Conservation (phyloP, 2,329 filamentous ascomycete species). For the Pestalotiopsis sp. region DNA sequence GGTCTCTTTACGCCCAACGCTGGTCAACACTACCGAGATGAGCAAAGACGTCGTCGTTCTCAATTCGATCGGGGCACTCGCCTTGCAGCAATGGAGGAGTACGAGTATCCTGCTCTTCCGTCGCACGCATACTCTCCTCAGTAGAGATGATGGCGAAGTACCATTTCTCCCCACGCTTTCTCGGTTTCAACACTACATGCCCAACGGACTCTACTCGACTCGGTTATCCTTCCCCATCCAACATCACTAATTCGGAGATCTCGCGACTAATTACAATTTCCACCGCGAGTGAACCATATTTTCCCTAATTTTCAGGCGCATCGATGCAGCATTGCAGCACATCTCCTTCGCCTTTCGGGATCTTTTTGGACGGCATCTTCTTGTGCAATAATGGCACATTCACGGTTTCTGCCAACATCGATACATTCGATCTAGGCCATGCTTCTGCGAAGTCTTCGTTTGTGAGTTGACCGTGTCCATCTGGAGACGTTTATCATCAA, state of each 20-base stretch:
- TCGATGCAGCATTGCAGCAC: background rate
- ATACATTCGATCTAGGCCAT: too few species aligned
- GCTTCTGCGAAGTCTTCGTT: background rate
- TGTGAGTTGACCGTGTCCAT: background rate
- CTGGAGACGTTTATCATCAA: too few species aligned
- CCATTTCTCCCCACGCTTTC: too few species aligned
- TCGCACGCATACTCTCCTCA: conserved; percentile 35
- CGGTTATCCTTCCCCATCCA: too few species aligned
- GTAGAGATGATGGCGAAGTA: conserved; percentile 12
- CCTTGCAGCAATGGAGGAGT: conserved; percentile 68
- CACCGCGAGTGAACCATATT: background rate
- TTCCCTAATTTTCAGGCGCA: background rate
- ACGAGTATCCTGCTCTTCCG: conserved; percentile 48
- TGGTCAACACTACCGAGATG: conserved; percentile 71
- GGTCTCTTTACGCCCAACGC: conserved; percentile 81
- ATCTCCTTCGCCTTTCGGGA: background rate
- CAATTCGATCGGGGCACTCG: conserved; percentile 82
- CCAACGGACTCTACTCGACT: too few species aligned
- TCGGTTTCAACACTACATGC: too few species aligned
- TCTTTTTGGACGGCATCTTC: background rate
- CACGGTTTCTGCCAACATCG: background rate
- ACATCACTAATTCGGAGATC: too few species aligned
- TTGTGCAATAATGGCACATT: background rate
- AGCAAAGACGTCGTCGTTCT: conserved; percentile 75
- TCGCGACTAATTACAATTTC: background rate